Conservation (phyloP, 208 protist species). For the Trypanosoma mega region DNA sequence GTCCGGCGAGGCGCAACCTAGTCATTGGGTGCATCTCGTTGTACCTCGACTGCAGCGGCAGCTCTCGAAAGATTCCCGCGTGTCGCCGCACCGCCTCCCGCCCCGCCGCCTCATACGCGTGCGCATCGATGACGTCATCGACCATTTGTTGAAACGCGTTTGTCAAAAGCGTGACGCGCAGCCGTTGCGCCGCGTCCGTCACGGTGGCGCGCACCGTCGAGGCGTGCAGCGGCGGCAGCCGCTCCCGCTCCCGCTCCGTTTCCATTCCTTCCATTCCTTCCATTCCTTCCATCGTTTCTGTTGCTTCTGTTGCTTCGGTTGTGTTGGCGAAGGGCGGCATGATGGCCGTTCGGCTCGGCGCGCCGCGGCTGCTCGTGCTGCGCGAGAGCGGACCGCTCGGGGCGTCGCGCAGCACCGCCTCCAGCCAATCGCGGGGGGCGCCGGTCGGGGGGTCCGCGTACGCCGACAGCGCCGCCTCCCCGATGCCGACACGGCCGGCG, state of each 20-base stretch:
- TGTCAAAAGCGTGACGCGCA: constrained; percentile 21
- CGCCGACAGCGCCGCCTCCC: too few relatives aligned
- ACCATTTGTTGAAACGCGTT: constrained; percentile 19
- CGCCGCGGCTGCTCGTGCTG: too few relatives aligned
- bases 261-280: neutral
- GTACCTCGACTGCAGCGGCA: constrained; percentile 24
- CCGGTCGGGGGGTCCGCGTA: too few relatives aligned
- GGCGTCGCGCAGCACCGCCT: constrained; percentile 4
- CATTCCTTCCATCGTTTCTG: neutral
- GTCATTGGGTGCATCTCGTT: constrained; percentile 27
- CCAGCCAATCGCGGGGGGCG: constrained; percentile 1
- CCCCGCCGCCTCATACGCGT: constrained; percentile 5
- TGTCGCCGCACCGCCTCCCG: constrained; percentile 10
- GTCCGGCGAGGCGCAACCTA: constrained; percentile 10
- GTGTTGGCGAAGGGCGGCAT: neutral
- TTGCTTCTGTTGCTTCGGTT: neutral
- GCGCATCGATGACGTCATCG: constrained; percentile 8
- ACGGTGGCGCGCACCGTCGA: neutral
- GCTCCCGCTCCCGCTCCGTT: neutral
- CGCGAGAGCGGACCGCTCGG: too few relatives aligned
- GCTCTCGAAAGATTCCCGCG: constrained; percentile 20
- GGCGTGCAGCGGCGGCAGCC: too few relatives aligned
- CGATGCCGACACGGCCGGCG: too few relatives aligned
- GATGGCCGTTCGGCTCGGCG: too few relatives aligned
- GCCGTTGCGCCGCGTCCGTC: constrained; percentile 13